Conservation (phyloP, 2,329 filamentous ascomycete genomes). For the Amauroascus niger region DNA sequence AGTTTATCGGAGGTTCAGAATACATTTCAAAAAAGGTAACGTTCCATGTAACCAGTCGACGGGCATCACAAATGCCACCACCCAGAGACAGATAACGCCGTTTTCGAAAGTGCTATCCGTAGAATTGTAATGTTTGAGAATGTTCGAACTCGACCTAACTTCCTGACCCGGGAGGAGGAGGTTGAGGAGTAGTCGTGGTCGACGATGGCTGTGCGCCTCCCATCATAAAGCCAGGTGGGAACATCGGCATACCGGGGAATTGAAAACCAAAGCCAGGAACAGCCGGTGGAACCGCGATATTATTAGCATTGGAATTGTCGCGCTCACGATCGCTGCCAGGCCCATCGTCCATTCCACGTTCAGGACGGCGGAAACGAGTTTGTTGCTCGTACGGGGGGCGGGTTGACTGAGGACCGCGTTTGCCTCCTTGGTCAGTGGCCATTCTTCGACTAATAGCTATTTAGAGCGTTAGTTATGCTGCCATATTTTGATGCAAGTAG, state of each 20-base stretch:
- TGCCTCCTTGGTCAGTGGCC: constrained; percentile 42
- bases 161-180: constrained; percentile 28
- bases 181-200: constrained; percentile 22
- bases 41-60: not conserved
- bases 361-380: constrained; percentile 25
- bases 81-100: not conserved
- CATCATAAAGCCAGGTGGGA: constrained; percentile 42
- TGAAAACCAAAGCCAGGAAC: constrained; percentile 49
- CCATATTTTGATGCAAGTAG: not conserved
- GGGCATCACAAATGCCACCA: not conserved
- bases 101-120: not conserved
- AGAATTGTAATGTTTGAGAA: not conserved
- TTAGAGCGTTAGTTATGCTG: constrained; percentile 15
- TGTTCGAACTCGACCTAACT: not conserved
- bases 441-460: constrained; percentile 44
- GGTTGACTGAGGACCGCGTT: constrained; percentile 41
- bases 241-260: constrained; percentile 41
- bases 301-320: constrained; percentile 27
- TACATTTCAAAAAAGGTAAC: not conserved
- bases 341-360: constrained; percentile 16
- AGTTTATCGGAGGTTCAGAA: not conserved
- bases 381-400: constrained; percentile 25
- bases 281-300: constrained; percentile 44
- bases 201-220: constrained; percentile 10
- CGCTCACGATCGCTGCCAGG: constrained; percentile 27